Percentiles rank a stretch among this genome's conserved stretches.
Conservation (phyloP, 176 grass and related monocot genomes). For the Panicum miliaceum region DNA sequence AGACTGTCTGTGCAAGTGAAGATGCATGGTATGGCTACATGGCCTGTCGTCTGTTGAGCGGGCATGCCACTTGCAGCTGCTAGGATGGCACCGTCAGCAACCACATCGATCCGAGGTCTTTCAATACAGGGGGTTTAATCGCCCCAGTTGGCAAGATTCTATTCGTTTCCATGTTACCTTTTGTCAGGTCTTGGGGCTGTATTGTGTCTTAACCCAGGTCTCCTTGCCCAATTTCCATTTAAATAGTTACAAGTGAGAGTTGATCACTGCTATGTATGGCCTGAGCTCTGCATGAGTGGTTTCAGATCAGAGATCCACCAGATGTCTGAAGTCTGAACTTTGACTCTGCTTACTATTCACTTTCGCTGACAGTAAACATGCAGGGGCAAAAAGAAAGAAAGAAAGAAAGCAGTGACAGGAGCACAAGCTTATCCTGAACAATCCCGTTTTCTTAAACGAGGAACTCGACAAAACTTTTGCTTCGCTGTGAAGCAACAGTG, state of each 20-base stretch:
- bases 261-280: background rate
- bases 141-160: background rate
- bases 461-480: slow-evolving; percentile 17
- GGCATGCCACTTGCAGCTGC: background rate
- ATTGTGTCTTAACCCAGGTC: background rate
- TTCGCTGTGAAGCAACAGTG: slow-evolving; percentile 62
- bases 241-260: background rate
- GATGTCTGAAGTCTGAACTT: background rate
- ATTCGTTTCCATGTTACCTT: background rate
- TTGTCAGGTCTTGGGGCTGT: background rate
- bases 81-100: slow-evolving; percentile 32
- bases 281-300: slow-evolving; percentile 1
- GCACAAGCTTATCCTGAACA: slow-evolving; percentile 31
- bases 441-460: slow-evolving; percentile 20
- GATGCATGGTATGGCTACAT: background rate
- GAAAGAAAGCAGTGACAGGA: background rate
- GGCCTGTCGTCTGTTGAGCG: slow-evolving; percentile 32
- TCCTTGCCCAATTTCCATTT: too few species aligned
- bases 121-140: background rate
- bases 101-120: slow-evolving; percentile 4
- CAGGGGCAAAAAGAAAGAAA: background rate
- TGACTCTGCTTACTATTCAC: background rate
- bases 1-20: background rate
- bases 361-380: slow-evolving; percentile 35
- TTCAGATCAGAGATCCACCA: background rate